A percentile compares a stretch with the other conserved stretches of the same genome.
Evolutionary conservation across 2,329 filamentous ascomycete species (phyloP).

Genomic region (Elsinoe arachidis): DNA sequence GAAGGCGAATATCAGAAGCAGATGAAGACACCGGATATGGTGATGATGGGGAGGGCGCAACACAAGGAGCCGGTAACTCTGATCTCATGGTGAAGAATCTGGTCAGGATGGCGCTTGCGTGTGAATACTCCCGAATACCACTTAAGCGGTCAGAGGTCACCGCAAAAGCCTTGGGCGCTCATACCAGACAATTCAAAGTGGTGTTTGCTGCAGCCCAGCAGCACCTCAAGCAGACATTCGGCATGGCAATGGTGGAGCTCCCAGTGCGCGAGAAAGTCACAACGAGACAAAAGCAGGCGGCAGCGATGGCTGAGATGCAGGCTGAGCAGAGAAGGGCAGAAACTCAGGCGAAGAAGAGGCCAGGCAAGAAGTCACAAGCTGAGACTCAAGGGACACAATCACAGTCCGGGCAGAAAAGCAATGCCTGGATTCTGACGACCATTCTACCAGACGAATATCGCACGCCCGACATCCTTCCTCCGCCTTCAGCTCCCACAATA

Average conservation of each 20-base stretch:
- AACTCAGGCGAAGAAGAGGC: background rate
- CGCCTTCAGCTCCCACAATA: conserved; percentile 56
- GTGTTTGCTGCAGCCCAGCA: conserved; percentile 72
- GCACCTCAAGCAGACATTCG: conserved; percentile 63
- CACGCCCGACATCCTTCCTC: conserved; percentile 54
- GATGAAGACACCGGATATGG: conserved; percentile 19
- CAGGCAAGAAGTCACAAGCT: conserved; percentile 25
- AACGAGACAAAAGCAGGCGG: background rate
- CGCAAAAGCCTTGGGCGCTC: conserved; percentile 60
- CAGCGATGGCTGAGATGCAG: background rate
- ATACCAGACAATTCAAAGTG: conserved; percentile 60
- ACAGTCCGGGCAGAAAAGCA: conserved; percentile 15
- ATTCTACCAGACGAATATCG: conserved; percentile 62
- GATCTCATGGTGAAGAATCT: conserved; percentile 51
- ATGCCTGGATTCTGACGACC: conserved; percentile 63
- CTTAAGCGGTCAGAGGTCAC: conserved; percentile 52
- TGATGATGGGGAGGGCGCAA: conserved; percentile 17
- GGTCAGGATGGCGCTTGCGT: conserved; percentile 52
- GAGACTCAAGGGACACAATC: conserved; percentile 35
- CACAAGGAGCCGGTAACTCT: conserved; percentile 24
- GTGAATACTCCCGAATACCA: conserved; percentile 50
- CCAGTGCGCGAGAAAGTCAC: conserved; percentile 74
- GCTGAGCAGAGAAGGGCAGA: background rate
- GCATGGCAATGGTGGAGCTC: conserved; percentile 86
- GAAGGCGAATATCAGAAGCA: conserved; percentile 19